Conservation (phyloP, 2,329 filamentous ascomycete genomes). For the Colletotrichum costaricense region DNA sequence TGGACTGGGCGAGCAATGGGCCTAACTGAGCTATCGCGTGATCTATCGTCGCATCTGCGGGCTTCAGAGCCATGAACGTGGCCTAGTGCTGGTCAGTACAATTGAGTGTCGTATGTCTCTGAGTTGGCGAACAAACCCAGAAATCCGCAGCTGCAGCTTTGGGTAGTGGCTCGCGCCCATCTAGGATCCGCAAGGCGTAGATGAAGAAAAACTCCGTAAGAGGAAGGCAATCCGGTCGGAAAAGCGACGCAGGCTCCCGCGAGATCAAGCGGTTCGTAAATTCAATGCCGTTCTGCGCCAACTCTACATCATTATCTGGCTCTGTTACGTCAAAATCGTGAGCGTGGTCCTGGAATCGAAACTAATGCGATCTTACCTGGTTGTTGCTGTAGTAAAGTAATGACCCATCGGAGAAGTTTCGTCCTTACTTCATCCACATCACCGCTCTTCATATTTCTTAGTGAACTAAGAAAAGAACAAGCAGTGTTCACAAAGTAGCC, state of each 20-base stretch:
- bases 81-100: constrained; percentile 51
- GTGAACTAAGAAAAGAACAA: constrained; percentile 74
- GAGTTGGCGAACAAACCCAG: constrained; percentile 66
- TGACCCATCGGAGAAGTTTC: constrained; percentile 69
- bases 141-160: constrained; percentile 81
- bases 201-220: constrained; percentile 75
- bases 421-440: constrained; percentile 61
- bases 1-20: constrained; percentile 66
- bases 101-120: too few relatives aligned
- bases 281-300: constrained; percentile 80
- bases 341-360: not conserved
- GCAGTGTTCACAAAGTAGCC: constrained; percentile 78
- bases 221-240: constrained; percentile 65
- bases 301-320: constrained; percentile 74
- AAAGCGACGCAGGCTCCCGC: constrained; percentile 70
- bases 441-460: constrained; percentile 56
- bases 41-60: constrained; percentile 55
- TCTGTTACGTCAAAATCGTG: constrained; percentile 46
- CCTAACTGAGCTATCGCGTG: constrained; percentile 69
- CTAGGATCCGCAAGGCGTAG: constrained; percentile 77
- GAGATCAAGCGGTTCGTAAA: constrained; percentile 74
- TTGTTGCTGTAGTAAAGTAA: constrained; percentile 71
- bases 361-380: constrained; percentile 55
- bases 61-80: constrained; percentile 62
- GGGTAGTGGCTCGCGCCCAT: constrained; percentile 78